phyloP scores from a whole-genome alignment of 441 rosid species.

The Populus hybrid region DNA sequence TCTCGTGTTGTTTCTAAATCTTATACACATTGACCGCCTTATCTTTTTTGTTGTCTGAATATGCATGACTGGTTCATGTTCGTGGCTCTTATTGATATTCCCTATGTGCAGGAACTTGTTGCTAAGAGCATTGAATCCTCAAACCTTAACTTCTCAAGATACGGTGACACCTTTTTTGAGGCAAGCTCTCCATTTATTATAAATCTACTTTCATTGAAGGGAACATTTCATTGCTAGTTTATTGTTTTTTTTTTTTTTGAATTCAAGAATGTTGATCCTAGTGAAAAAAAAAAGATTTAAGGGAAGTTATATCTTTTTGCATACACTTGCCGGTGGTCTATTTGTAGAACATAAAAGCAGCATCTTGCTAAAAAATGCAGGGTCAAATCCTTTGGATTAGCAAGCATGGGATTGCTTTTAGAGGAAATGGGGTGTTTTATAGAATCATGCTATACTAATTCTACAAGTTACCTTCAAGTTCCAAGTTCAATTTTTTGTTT shows the following conservation, averaged over 20 bases:
- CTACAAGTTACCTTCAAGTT: background rate
- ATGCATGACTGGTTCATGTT: background rate
- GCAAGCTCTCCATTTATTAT: conserved; percentile 28
- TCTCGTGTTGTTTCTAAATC: background rate
- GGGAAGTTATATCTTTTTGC: background rate
- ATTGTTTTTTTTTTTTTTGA: background rate
- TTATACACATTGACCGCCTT: background rate
- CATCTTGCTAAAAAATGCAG: background rate
- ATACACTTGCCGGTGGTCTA: background rate
- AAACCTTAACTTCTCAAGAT: conserved; percentile 90
- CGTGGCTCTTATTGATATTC: conserved; percentile 4
- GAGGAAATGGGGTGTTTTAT: background rate
- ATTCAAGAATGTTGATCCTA: background rate
- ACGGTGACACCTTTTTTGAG: conserved; percentile 99
- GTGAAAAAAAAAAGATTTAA: background rate
- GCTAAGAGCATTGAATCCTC: conserved; percentile 89
- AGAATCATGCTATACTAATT: background rate
- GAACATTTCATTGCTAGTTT: background rate
- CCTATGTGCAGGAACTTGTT: conserved; percentile 66
- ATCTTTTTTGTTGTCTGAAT: background rate
- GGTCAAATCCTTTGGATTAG: background rate
- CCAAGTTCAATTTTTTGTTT: background rate
- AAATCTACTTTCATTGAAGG: background rate
- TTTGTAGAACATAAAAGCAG: background rate
- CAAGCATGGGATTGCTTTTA: background rate